A percentile compares a stretch with the other conserved stretches of the same genome.
These are phyloP conservation scores for Triticum monococcum DNA, from an alignment of 176 grass and related monocot genomes.

Conservation along the genomic window DNA sequence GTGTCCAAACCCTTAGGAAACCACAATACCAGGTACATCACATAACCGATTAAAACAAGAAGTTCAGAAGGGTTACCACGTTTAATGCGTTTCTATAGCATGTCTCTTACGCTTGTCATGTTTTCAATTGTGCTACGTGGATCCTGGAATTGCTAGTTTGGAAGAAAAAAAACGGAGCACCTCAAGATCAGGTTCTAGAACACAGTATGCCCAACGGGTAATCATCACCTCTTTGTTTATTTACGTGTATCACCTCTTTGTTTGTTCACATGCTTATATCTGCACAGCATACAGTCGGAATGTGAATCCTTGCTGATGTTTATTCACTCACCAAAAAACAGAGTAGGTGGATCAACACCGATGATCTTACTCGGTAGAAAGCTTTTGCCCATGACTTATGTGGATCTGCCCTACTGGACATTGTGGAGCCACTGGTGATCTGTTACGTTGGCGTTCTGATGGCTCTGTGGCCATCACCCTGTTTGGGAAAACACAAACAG, in stretches of 20 bases:
- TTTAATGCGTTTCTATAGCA: background rate
- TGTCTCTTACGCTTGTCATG: constrained; percentile 5
- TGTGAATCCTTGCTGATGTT: background rate
- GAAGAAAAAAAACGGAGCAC: constrained; percentile 65
- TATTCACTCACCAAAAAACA: background rate
- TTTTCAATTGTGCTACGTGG: constrained; percentile 72
- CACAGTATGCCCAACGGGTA: constrained; percentile 10
- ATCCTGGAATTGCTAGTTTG: constrained; percentile 62
- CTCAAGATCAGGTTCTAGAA: constrained; percentile 77
- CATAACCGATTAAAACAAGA: background rate
- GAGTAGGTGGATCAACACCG: background rate
- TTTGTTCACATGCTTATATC: background rate
- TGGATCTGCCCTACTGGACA: too few relatives aligned
- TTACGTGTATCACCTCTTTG: background rate
- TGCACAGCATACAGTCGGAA: background rate
- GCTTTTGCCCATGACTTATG: background rate
- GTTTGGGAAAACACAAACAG: too few relatives aligned
- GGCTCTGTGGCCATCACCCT: background rate
- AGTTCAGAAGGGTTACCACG: background rate
- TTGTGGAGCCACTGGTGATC: too few relatives aligned
- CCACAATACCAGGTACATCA: constrained; percentile 82
- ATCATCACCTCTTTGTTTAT: background rate
- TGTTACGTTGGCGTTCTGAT: background rate
- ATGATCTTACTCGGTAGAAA: background rate
- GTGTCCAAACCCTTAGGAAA: constrained; percentile 44